These are phyloP conservation scores for Diaporthe nobilis DNA, from an alignment of 2,329 filamentous ascomycete genomes.

Conservation along the genomic window DNA sequence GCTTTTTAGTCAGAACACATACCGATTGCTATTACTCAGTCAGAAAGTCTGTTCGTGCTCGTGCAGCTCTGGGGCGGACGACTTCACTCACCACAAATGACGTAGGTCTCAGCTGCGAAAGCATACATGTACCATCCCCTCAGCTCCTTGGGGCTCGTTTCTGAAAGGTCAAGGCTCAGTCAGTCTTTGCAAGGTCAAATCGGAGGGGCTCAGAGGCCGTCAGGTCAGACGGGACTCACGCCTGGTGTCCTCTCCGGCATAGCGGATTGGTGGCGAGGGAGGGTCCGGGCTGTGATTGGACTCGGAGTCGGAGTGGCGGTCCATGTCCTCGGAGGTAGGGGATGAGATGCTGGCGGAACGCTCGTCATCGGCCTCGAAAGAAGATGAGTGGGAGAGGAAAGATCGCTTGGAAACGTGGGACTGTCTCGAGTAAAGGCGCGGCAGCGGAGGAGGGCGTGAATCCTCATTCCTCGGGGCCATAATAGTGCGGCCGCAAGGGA, in stretches of 20 bases:
- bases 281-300: conserved; percentile 40
- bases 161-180: conserved; percentile 20
- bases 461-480: conserved; percentile 56
- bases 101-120: conserved; percentile 96
- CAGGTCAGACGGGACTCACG: conserved; percentile 46
- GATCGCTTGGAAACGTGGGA: conserved; percentile 69
- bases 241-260: conserved; percentile 88
- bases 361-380: conserved; percentile 80
- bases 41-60: conserved; percentile 5
- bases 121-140: conserved; percentile 96
- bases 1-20: conserved; percentile 38
- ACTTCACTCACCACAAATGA: conserved; percentile 82
- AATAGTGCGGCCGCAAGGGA: conserved; percentile 25
- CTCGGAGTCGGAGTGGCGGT: conserved; percentile 34
- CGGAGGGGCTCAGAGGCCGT: not conserved
- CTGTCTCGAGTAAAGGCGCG: conserved; percentile 64
- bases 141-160: conserved; percentile 89
- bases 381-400: conserved; percentile 71
- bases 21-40: conserved; percentile 47
- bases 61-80: not conserved
- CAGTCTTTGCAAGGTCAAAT: not conserved
- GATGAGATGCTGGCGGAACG: conserved; percentile 62
- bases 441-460: conserved; percentile 57
- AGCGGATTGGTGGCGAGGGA: conserved; percentile 64
- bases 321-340: conserved; percentile 38